Evolutionary conservation across 2,329 filamentous ascomycete species (phyloP), one percentile per base, ranked within the genome.

Genomic region (Lojkania enalia): DNA sequence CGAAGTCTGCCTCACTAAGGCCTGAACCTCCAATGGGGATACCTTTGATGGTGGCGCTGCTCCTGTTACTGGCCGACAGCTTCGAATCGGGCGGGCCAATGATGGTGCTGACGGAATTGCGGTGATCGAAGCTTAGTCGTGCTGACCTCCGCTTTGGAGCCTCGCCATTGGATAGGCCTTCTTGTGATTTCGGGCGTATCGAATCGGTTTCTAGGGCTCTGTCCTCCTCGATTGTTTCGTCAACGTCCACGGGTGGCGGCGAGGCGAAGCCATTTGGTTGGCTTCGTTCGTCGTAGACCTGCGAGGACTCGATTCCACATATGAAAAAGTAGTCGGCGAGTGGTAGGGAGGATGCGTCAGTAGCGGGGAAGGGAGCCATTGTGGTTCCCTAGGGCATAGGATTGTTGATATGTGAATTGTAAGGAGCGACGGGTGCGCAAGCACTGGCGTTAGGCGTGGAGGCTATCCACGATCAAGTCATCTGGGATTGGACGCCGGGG

Each of bases 1-100:
- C 94, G 62, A 99, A 99, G 69, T 97, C 94, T 62, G 88, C 90
- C 64, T 95, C 90, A 46, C 73, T 82, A 20, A 83, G 70, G 12
- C 67, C 71, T 3, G 69, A 66, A 15, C 63, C 69, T 42, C 70
- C 73, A 44, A 67, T 38, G 44, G 70, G 69, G 16, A 73, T 43
- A 38, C 68, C 74, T 56, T 78, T 80, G 60, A 86, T 83, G 14
- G 83, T 86, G 39, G 80, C 70, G 65, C 82, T 85, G 67, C 83
- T 85, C 46, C 83, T 74, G 55, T 84, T 85, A 71, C 83, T 86
- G 44, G 71, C 73, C n/a, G 78, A 70, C 29, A 75, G 73, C 41
- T 71, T 75, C 52, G 68, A 67, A 49, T 64, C 73, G n/a, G n/a
- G n/a, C 49, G 61, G 56, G 30, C 69, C 70, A 45, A 74, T 71